phyloP scores from a whole-genome alignment of 768 basidiomycete species.

The Russula olivacea region DNA sequence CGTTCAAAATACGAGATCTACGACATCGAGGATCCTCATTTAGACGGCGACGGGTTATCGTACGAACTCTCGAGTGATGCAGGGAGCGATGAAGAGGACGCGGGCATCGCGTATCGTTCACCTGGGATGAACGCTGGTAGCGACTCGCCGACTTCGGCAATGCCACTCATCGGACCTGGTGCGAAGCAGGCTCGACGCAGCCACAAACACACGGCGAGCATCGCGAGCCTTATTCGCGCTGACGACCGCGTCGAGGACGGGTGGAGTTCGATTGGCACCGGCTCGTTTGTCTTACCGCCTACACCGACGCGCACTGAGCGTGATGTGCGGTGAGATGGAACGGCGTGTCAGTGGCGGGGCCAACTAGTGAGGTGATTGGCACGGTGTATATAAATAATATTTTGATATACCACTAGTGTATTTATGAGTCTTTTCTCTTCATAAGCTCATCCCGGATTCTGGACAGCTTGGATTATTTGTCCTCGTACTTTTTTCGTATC shows the following conservation, averaged over 20 bases:
- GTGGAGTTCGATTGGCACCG: slow-evolving; percentile 64
- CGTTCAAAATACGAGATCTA: slow-evolving; percentile 71
- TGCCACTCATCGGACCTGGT: slow-evolving; percentile 31
- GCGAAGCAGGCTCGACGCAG: slow-evolving; percentile 35
- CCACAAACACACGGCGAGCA: slow-evolving; percentile 78
- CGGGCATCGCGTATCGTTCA: slow-evolving; percentile 66
- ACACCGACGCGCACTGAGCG: slow-evolving; percentile 28
- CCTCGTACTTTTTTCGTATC: background rate
- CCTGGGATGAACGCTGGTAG: slow-evolving; percentile 33
- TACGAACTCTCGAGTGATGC: slow-evolving; percentile 49
- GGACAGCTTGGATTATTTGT: background rate
- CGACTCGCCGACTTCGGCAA: slow-evolving; percentile 33
- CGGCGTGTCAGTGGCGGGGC: background rate
- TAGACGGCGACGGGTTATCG: slow-evolving; percentile 42
- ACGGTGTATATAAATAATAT: slow-evolving; percentile 13
- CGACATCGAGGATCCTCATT: slow-evolving; percentile 59
- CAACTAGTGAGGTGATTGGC: background rate
- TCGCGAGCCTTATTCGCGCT: slow-evolving; percentile 72
- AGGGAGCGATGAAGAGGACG: slow-evolving; percentile 58
- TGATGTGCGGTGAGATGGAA: background rate
- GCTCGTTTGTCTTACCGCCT: slow-evolving; percentile 49
- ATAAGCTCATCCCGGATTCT: background rate
- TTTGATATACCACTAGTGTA: slow-evolving; percentile 17
- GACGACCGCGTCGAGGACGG: slow-evolving; percentile 78
- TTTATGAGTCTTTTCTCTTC: background rate